Evolutionary conservation across 805 yeast genomes (phyloP).

Genomic region (Saccharomycopsis sp.): DNA sequence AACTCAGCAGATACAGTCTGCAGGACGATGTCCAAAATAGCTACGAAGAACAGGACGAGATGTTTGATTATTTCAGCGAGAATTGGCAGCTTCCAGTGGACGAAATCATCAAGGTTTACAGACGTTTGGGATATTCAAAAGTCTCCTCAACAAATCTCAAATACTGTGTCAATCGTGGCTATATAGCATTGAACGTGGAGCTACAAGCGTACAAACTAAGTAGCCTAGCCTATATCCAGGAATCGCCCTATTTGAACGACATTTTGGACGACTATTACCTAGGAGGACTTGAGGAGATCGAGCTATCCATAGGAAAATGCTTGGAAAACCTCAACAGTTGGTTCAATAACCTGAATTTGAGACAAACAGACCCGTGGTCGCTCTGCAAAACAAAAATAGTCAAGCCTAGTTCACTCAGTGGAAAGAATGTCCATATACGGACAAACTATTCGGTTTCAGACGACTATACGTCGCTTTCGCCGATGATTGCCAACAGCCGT

Average conservation of each 20-base stretch:
- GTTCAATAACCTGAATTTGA: constrained; percentile 22
- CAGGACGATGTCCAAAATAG: constrained; percentile 21
- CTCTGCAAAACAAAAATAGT: constrained; percentile 25
- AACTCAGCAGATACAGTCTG: constrained; percentile 24
- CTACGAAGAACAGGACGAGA: background rate
- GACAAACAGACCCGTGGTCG: constrained; percentile 27
- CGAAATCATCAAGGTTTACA: constrained; percentile 38
- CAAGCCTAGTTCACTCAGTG: constrained; percentile 5
- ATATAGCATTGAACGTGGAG: constrained; percentile 13
- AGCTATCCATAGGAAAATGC: constrained; percentile 26
- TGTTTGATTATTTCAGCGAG: constrained; percentile 23
- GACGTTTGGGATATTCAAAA: constrained; percentile 30
- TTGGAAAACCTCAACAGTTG: constrained; percentile 26
- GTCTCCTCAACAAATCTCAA: constrained; percentile 31
- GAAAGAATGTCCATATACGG: background rate
- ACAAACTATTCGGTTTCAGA: background rate
- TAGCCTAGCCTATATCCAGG: constrained; percentile 8
- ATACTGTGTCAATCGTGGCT: constrained; percentile 50
- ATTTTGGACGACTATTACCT: constrained; percentile 29
- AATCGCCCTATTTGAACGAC: constrained; percentile 30
- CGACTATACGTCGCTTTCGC: constrained; percentile 3
- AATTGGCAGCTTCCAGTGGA: constrained; percentile 39
- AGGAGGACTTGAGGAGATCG: constrained; percentile 34
- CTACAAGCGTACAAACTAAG: constrained; percentile 10
- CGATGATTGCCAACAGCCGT: constrained; percentile 25